phyloP scores from a whole-genome alignment of 2,329 filamentous ascomycete genomes.

The Fusarium sp. region DNA sequence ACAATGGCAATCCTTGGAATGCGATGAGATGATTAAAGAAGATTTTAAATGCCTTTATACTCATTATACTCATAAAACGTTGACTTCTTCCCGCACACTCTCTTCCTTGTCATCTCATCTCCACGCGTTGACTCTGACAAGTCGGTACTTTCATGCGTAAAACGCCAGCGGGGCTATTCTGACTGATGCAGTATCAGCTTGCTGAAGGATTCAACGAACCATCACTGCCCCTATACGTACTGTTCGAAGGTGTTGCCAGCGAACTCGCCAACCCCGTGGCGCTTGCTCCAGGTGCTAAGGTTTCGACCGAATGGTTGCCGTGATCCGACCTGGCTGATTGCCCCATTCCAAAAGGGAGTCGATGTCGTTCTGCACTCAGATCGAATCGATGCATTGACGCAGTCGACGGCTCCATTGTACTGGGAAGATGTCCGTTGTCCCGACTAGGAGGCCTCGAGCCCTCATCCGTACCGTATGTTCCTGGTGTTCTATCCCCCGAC shows the following conservation, averaged over 20 bases:
- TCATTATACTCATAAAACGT: conserved; percentile 19
- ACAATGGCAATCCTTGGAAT: background rate
- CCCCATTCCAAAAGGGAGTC: conserved; percentile 29
- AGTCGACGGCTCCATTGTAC: conserved; percentile 37
- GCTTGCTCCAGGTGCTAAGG: conserved; percentile 10
- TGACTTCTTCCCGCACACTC: background rate
- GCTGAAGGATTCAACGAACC: conserved; percentile 37
- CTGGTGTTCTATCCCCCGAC: conserved; percentile 39
- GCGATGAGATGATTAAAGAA: background rate
- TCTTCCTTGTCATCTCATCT: background rate
- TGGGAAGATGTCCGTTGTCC: conserved; percentile 34
- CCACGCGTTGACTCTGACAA: background rate
- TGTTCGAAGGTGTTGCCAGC: conserved; percentile 18
- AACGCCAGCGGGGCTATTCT: conserved; percentile 13
- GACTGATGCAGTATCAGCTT: conserved; percentile 25
- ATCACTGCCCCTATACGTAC: conserved; percentile 32
- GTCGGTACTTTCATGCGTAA: background rate
- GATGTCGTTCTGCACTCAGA: conserved; percentile 38
- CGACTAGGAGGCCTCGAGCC: conserved; percentile 39
- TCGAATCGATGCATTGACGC: conserved; percentile 40
- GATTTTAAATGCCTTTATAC: background rate
- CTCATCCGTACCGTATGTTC: conserved; percentile 33
- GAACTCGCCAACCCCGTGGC: conserved; percentile 13
- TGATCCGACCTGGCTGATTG: conserved; percentile 23
- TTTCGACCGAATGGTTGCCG: conserved; percentile 24